Percentiles rank a stretch among this genome's conserved stretches.
These are phyloP conservation scores for Rhododendron griersonianum DNA, from an alignment of 148 eudicot genomes.

Conservation along the genomic window DNA sequence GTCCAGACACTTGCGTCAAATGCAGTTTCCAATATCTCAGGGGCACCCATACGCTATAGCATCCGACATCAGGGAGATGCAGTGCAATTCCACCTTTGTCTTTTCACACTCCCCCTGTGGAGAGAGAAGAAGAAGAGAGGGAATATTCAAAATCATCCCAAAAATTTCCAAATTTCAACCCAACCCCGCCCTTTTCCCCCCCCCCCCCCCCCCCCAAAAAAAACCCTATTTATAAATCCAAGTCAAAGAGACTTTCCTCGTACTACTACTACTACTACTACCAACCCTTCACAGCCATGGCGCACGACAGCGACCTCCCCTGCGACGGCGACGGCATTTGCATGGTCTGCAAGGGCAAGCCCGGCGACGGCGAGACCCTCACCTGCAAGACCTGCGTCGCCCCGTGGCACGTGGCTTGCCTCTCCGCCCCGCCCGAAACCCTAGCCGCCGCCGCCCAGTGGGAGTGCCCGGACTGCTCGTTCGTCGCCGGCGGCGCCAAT, in stretches of 20 bases:
- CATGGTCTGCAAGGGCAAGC: slow-evolving; percentile 56
- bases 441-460: slow-evolving; percentile 38
- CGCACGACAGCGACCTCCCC: slow-evolving; percentile 41
- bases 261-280: too few relatives aligned
- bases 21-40: neutral
- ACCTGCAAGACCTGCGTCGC: slow-evolving; percentile 70
- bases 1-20: neutral
- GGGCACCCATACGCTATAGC: neutral
- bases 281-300: neutral
- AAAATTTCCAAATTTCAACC: neutral
- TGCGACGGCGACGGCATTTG: slow-evolving; percentile 81
- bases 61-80: neutral
- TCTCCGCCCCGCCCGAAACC: slow-evolving; percentile 36
- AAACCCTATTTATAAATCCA: neutral
- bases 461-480: slow-evolving; percentile 84
- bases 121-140: neutral
- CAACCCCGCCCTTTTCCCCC: neutral
- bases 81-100: neutral
- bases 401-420: slow-evolving; percentile 76
- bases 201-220: neutral
- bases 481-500: neutral
- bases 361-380: slow-evolving; percentile 31
- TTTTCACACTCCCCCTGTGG: neutral
- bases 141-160: neutral
- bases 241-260: neutral